Evolutionary conservation across 2,329 filamentous ascomycete genomes (phyloP).

Genomic region (Fonsecaea monophora): DNA sequence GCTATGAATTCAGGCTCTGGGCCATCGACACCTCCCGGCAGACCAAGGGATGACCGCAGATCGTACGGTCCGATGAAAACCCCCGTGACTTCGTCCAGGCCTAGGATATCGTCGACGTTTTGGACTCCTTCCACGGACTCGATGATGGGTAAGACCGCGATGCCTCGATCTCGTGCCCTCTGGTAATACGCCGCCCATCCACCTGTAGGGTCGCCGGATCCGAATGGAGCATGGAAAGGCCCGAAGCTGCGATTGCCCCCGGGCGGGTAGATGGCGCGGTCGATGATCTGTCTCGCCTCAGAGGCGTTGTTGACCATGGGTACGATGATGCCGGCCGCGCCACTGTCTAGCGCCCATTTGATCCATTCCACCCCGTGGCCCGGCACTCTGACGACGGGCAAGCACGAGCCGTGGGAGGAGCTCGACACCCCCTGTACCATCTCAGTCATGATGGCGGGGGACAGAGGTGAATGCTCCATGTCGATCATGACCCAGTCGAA

Average conservation of each 20-base stretch:
- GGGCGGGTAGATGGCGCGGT: constrained; percentile 11
- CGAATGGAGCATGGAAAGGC: constrained; percentile 1
- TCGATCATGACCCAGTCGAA: constrained; percentile 1
- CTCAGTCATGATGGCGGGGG: neutral
- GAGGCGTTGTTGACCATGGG: constrained; percentile 50
- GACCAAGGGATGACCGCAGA: constrained; percentile 1
- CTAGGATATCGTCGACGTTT: neutral
- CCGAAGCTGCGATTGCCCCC: constrained; percentile 12
- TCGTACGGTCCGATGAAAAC: constrained; percentile 7
- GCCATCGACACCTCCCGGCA: constrained; percentile 1
- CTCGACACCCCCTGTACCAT: neutral
- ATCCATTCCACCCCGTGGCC: constrained; percentile 66
- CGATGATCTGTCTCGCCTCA: constrained; percentile 1
- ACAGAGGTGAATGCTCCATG: constrained; percentile 14
- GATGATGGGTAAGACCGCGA: constrained; percentile 15
- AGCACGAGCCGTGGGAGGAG: neutral
- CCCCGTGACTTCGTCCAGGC: neutral
- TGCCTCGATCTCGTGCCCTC: neutral
- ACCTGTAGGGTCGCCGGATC: neutral
- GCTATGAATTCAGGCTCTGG: neutral
- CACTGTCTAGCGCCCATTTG: constrained; percentile 65
- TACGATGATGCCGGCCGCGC: constrained; percentile 64
- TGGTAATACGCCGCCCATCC: neutral
- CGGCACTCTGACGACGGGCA: constrained; percentile 1
- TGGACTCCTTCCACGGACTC: neutral